Evolutionary conservation across 1,139 yeast species (phyloP).

Genomic region (Protomyces pachydermus): DNA sequence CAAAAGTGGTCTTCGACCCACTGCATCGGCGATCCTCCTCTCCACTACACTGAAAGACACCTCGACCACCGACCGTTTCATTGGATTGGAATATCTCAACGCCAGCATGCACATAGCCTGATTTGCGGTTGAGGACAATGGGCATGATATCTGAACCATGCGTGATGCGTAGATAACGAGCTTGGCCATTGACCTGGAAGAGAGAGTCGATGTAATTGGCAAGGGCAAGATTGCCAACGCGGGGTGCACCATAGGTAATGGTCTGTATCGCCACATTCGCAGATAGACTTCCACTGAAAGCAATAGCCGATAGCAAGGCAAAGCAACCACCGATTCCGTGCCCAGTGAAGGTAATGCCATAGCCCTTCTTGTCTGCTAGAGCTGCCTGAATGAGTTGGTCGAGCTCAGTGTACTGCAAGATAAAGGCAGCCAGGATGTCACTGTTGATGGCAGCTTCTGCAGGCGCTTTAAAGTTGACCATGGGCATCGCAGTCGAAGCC

Average conservation of each 20-base stretch:
- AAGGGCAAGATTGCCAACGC: conserved; percentile 4
- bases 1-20: neutral
- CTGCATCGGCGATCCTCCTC: conserved; percentile 9
- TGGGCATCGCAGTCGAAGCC: conserved; percentile 3
- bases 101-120: conserved; percentile 14
- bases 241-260: conserved; percentile 19
- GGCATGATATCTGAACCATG: conserved; percentile 10
- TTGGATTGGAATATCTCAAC: conserved; percentile 5
- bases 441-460: conserved; percentile 3
- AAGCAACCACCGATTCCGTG: conserved; percentile 19
- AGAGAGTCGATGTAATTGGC: conserved; percentile 6
- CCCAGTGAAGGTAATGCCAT: conserved; percentile 20
- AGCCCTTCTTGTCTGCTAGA: conserved; percentile 1
- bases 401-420: neutral
- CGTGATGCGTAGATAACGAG: conserved; percentile 14
- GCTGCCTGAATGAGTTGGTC: neutral
- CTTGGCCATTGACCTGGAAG: neutral
- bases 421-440: conserved; percentile 2
- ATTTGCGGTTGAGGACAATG: neutral
- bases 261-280: conserved; percentile 2
- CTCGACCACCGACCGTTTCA: neutral
- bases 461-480: conserved; percentile 1
- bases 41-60: conserved; percentile 13
- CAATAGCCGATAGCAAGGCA: conserved; percentile 7
- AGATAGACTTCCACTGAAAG: neutral